phyloP scores from a whole-genome alignment of 2,329 filamentous ascomycete genomes.

The Trichoderma aggressivum region DNA sequence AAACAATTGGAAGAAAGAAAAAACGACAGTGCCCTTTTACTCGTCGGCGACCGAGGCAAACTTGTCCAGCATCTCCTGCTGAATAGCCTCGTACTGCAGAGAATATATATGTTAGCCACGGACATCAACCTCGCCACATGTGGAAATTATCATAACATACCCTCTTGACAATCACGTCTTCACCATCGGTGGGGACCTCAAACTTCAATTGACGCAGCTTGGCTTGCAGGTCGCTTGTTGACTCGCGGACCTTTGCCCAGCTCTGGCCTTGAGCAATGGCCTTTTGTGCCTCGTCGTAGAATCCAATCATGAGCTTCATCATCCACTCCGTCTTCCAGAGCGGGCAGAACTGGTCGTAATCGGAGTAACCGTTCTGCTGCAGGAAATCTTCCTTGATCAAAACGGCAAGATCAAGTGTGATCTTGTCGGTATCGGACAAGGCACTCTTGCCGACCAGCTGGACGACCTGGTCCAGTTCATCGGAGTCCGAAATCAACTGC shows the following conservation, averaged over 20 bases:
- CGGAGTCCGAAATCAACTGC: conserved; percentile 89
- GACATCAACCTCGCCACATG: neutral
- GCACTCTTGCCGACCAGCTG: conserved; percentile 98
- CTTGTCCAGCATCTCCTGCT: conserved; percentile 92
- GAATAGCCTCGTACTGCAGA: conserved; percentile 79
- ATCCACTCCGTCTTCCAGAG: conserved; percentile 99
- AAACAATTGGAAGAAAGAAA: conserved; percentile 3
- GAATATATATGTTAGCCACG: conserved; percentile 41
- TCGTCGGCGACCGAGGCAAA: conserved; percentile 96
- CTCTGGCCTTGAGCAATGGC: conserved; percentile 84
- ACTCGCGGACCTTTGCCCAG: conserved; percentile 91
- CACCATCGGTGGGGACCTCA: conserved; percentile 80
- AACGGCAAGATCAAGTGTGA: conserved; percentile 86
- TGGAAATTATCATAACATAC: conserved; percentile 45
- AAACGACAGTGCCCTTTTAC: conserved; percentile 47
- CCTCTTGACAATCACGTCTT: conserved; percentile 81
- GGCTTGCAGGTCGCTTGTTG: conserved; percentile 80
- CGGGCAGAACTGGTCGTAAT: conserved; percentile 98
- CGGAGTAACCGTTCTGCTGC: conserved; percentile 98
- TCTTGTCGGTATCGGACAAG: conserved; percentile 95
- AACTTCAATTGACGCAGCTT: conserved; percentile 94
- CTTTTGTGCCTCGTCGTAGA: conserved; percentile 97
- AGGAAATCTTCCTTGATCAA: conserved; percentile 98
- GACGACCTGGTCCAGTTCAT: conserved; percentile 97
- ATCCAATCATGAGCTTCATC: conserved; percentile 99